Base-by-base conservation (phyloP, 768 basidiomycete genomes). In the Tylopilus vinaceipallidus region DNA sequence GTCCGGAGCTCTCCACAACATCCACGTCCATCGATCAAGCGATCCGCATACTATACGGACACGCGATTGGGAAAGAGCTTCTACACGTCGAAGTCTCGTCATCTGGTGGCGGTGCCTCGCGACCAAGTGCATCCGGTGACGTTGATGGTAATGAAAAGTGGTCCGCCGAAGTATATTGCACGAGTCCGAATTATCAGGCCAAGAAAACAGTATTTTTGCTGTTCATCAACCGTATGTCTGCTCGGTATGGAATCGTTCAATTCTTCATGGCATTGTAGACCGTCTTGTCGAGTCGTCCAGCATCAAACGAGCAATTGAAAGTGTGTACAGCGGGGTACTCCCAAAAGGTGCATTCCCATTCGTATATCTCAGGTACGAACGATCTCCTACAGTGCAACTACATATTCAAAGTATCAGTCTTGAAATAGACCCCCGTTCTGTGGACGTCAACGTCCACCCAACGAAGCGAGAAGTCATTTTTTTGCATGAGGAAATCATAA, bases 381-480 rank as follows among this genome's bases (percentile, higher is more conserved):
- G 23, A 32, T 6, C 12, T 51, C 10, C 4, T 30, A 19, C 19
- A n/a, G 20, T 26, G 6, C 26, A 11, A 13, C 38, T 27, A 16
- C 33, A 26, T 12, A 42, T 50, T 53, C 13, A 42, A 42, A 36
- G 40, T 39, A 22, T 23, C 52, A 95, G 94, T 57, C 67, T 98
- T 36, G 75, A 84, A 35, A 85, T 98, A 57, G 86, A 93, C 53
- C 92, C 94, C 0, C 78, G 82, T 26, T 83, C 88, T 22, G 87
- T 99, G 16, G 97, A 99, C 59, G 95, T 98, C 46, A 99, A 99
- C 59, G 93, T 98, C 8, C 95, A 98, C 64, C 97, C 95, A 0
- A 98, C 97, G 2, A 99, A 99, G 66, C 87, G 89, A 38, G 95
- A 98, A 65, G 93, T 98, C 1, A 91, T 93, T 57, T 98, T 98